These are phyloP conservation scores for Aspergillus bombycis DNA, from an alignment of 2,329 filamentous ascomycete genomes.

Conservation along the genomic window DNA sequence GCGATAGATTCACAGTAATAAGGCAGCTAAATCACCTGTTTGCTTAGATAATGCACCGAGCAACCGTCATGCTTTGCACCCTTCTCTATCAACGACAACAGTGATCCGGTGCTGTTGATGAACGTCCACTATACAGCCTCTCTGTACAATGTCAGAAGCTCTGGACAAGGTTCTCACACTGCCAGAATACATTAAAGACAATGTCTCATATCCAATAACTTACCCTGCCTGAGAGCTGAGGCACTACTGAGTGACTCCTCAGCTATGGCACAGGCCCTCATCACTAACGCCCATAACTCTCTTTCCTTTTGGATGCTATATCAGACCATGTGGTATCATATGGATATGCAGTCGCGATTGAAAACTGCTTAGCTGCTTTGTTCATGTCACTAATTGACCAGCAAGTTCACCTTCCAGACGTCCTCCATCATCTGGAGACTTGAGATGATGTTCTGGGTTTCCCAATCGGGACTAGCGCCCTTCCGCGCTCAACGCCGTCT, in stretches of 20 bases:
- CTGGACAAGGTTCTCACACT: not conserved
- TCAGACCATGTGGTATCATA: not conserved
- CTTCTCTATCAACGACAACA: conserved; percentile 16
- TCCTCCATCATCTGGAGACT: conserved; percentile 20
- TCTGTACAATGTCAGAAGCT: not conserved
- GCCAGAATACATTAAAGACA: not conserved
- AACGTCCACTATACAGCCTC: conserved; percentile 15
- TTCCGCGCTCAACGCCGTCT: conserved; percentile 32
- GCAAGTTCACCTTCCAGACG: conserved; percentile 9
- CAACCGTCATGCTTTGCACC: conserved; percentile 22
- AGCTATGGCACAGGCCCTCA: conserved; percentile 9
- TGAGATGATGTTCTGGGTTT: conserved; percentile 21
- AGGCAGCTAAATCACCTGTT: conserved; percentile 16
- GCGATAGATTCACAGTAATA: conserved; percentile 3
- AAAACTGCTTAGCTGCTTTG: not conserved
- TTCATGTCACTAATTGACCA: not conserved
- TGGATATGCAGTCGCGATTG: not conserved
- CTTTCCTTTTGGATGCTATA: not conserved
- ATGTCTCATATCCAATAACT: not conserved
- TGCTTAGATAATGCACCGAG: conserved; percentile 22
- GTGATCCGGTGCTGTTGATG: conserved; percentile 11
- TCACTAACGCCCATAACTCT: not conserved
- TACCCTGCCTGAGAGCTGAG: conserved; percentile 1
- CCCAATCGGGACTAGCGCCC: conserved; percentile 43
- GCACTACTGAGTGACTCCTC: conserved; percentile 13